Evolutionary conservation across 1,139 yeast species (phyloP).

Genomic region (Yarrowia galli): DNA sequence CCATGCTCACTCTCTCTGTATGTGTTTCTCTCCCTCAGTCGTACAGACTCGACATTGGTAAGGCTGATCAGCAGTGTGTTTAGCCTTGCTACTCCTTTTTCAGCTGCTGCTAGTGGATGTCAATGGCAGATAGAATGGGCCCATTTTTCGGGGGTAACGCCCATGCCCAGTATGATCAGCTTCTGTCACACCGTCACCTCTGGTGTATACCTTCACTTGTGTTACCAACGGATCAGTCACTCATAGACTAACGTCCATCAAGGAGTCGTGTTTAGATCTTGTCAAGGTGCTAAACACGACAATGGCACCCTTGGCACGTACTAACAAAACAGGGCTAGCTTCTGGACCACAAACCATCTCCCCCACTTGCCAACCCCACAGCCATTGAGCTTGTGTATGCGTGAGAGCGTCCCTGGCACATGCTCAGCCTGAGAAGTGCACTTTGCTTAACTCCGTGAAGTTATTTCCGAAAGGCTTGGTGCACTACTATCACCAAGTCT

Average conservation of each 20-base stretch:
- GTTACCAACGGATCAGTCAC: not conserved
- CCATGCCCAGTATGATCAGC: no score
- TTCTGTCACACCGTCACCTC: no score
- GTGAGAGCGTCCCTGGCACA: conserved; percentile 13
- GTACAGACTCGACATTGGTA: not conserved
- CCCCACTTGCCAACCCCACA: conserved; percentile 32
- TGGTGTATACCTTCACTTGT: not conserved
- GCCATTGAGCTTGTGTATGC: conserved; percentile 5
- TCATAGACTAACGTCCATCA: not conserved
- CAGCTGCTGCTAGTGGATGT: not conserved
- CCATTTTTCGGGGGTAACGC: no score
- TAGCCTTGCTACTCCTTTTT: conserved; percentile 20
- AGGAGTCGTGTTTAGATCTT: conserved; percentile 2
- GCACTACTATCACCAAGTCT: not conserved
- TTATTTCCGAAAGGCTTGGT: not conserved
- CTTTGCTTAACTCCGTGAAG: conserved; percentile 2
- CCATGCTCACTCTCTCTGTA: not conserved
- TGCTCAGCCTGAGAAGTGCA: not conserved
- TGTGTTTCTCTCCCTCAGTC: no score
- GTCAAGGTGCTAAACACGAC: not conserved
- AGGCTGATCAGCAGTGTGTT: conserved; percentile 9
- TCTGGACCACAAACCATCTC: not conserved
- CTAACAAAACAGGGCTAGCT: not conserved
- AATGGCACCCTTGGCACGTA: not conserved
- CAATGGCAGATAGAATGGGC: no score